Conservation (phyloP, 2,329 filamentous ascomycete genomes). For the Cercospora janseana region DNA sequence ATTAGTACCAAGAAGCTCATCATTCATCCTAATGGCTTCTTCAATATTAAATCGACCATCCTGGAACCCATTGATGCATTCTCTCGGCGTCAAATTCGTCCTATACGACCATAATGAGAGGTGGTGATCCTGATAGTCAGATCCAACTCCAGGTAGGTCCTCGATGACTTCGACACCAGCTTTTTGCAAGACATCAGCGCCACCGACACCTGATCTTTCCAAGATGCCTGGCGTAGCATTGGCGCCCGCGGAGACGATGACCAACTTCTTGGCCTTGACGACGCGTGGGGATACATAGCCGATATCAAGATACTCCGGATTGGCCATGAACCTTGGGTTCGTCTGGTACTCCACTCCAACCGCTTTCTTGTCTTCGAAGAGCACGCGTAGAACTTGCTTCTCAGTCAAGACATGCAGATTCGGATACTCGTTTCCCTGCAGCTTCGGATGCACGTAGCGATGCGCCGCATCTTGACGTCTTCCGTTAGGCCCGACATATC, state of each 20-base stretch:
- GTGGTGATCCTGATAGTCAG: constrained; percentile 42
- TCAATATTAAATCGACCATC: constrained; percentile 49
- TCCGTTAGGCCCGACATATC: constrained; percentile 53
- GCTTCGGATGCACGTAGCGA: constrained; percentile 53
- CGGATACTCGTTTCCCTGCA: constrained; percentile 50
- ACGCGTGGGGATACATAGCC: constrained; percentile 42
- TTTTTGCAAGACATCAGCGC: constrained; percentile 47
- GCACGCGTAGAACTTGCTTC: constrained; percentile 53
- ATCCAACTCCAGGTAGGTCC: constrained; percentile 37
- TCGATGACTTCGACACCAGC: constrained; percentile 27
- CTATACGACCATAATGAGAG: constrained; percentile 55
- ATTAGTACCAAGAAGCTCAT: constrained; percentile 58
- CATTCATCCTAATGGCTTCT: constrained; percentile 48
- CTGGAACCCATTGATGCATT: constrained; percentile 56
- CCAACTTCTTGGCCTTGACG: constrained; percentile 55
- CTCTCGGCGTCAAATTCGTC: constrained; percentile 44
- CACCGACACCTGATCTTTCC: constrained; percentile 61
- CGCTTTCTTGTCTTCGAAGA: constrained; percentile 46
- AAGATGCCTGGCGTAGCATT: constrained; percentile 57
- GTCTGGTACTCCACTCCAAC: constrained; percentile 58
- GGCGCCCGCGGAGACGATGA: constrained; percentile 60
- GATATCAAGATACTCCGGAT: constrained; percentile 33
- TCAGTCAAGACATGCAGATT: constrained; percentile 61
- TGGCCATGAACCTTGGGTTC: constrained; percentile 44
- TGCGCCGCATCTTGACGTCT: constrained; percentile 58